Percentiles rank a stretch among this genome's conserved stretches.
Evolutionary conservation across 2,329 filamentous ascomycete species (phyloP).

Genomic region (Fusarium vanettenii): DNA sequence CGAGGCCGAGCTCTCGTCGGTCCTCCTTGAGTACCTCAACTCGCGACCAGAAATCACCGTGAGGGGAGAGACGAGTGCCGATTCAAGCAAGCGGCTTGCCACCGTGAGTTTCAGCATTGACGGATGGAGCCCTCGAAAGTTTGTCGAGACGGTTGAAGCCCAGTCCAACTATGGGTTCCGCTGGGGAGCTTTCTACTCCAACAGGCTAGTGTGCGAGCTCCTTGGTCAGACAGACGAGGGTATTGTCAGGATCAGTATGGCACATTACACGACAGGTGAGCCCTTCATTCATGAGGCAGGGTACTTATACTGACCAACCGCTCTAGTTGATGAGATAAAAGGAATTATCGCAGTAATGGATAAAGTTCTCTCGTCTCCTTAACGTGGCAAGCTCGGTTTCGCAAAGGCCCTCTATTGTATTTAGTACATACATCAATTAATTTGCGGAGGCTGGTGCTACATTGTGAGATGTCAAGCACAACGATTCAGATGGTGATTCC

Average conservation of each 20-base stretch:
- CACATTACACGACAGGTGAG: background rate
- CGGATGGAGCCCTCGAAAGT: background rate
- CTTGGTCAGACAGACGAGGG: background rate
- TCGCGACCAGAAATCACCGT: background rate
- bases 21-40: background rate
- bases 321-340: background rate
- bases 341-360: background rate
- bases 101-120: background rate
- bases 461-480: no score
- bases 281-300: background rate
- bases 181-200: background rate
- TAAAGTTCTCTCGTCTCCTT: background rate
- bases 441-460: no score
- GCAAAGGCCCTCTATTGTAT: no score
- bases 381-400: background rate
- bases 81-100: background rate
- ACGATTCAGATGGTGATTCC: no score
- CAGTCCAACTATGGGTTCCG: background rate
- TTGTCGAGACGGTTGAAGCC: background rate
- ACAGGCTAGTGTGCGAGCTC: background rate
- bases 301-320: background rate
- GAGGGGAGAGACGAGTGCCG: background rate
- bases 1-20: background rate
- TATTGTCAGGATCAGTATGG: background rate
- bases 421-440: no score